Percentiles rank a stretch among this genome's conserved stretches.
Evolutionary conservation across 2,329 filamentous ascomycete genomes (phyloP).

Genomic region (Fusarium keratoplasticum): DNA sequence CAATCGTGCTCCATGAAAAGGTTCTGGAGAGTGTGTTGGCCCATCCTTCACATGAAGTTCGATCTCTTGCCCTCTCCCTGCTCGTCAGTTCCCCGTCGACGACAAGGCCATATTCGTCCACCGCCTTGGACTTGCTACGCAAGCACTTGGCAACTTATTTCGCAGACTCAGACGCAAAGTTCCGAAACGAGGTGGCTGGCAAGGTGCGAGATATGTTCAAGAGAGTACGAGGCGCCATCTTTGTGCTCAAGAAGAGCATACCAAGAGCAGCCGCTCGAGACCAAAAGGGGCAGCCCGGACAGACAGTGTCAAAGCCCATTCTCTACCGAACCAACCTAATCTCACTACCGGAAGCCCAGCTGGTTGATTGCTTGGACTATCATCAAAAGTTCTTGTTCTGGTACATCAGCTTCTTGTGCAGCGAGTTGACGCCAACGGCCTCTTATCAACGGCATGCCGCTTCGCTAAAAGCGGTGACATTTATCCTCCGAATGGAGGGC

Average conservation of each 20-base stretch:
- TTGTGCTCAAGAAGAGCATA: conserved; percentile 62
- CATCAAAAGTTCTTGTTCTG: conserved; percentile 77
- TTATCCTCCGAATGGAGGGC: conserved; percentile 77
- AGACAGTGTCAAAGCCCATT: conserved; percentile 43
- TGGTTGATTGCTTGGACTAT: conserved; percentile 56
- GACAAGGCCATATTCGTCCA: conserved; percentile 76
- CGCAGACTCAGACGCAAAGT: conserved; percentile 86
- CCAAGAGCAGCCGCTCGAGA: conserved; percentile 50
- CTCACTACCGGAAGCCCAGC: conserved; percentile 51
- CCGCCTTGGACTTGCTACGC: conserved; percentile 71
- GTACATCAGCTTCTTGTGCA: conserved; percentile 78
- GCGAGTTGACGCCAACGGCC: conserved; percentile 81
- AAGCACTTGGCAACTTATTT: conserved; percentile 78
- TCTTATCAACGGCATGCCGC: conserved; percentile 93
- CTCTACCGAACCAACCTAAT: conserved; percentile 55
- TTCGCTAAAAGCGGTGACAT: conserved; percentile 76
- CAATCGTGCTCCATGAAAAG: conserved; percentile 53
- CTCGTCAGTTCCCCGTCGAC: conserved; percentile 81
- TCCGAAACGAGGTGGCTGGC: conserved; percentile 82
- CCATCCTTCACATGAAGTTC: conserved; percentile 71
- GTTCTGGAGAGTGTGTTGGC: conserved; percentile 65
- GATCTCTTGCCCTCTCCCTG: conserved; percentile 84
- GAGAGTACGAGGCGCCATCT: conserved; percentile 76
- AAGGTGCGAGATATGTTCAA: conserved; percentile 81
- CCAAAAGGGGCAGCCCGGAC: conserved; percentile 46